Evolutionary conservation across 2,329 filamentous ascomycete genomes (phyloP).

Genomic region (Aspergillus fructus): DNA sequence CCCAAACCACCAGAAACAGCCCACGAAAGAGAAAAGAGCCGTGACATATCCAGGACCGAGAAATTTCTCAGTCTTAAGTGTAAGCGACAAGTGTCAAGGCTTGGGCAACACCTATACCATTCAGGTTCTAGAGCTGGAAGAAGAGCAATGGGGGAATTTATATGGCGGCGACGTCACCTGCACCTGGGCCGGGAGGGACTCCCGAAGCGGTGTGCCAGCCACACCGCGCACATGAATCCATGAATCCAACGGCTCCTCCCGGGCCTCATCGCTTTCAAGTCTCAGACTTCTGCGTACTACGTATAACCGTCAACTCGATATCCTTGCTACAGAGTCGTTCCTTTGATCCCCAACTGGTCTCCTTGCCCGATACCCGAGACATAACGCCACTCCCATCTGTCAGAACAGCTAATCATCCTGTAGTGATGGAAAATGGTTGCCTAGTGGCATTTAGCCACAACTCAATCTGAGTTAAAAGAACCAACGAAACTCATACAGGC

Average conservation of each 20-base stretch:
- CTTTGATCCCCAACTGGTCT: too few species aligned
- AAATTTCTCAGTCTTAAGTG: conserved; percentile 8
- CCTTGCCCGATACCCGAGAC: too few species aligned
- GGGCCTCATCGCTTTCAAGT: neutral
- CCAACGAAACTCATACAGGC: neutral
- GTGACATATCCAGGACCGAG: conserved; percentile 27
- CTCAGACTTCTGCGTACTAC: too few species aligned
- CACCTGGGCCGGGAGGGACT: conserved; percentile 7
- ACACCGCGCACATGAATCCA: neutral
- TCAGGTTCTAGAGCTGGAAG: neutral
- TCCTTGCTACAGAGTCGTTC: too few species aligned
- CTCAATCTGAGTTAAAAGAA: conserved; percentile 8
- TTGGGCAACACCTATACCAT: conserved; percentile 12
- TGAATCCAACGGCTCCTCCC: neutral
- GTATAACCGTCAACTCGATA: too few species aligned
- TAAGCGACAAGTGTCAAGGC: neutral
- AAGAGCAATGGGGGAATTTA: conserved; percentile 8
- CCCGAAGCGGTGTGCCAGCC: conserved; percentile 11
- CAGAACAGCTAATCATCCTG: conserved; percentile 7
- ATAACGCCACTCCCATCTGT: conserved; percentile 10
- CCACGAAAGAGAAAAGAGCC: conserved; percentile 21
- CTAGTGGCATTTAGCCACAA: conserved; percentile 18
- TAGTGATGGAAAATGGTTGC: conserved; percentile 16
- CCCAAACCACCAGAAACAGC: conserved; percentile 26
- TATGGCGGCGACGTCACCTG: conserved; percentile 14